Base-by-base conservation (phyloP, 2,329 filamentous ascomycete genomes). In the Amesomyces nigricolor region DNA sequence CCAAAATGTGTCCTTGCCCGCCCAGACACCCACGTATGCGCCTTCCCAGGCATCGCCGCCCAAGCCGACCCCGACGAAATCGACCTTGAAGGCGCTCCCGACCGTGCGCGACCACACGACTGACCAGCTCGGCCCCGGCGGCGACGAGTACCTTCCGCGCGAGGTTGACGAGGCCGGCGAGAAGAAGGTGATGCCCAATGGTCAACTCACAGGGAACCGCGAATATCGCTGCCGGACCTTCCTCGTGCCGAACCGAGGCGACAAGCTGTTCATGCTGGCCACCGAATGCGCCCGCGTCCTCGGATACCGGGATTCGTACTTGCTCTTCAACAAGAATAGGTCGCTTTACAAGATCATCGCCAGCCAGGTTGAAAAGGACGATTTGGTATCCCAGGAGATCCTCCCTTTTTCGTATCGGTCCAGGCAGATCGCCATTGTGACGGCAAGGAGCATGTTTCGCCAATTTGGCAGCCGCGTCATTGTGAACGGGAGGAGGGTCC, bases 291-390 rank as follows among this genome's bases (percentile, higher is more conserved):
- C 94, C 22, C 85, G 94, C 62, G 91, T 96, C 4, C 78, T 97
- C 19, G 89, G 91, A 46, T 99, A 99, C 70, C 83, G 94, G 58
- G 94, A 99, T 71, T 96, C 91, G n/a, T 99, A 99, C 70, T 78
- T 99, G 37, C 77, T 99, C 14, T 99, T 99, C 77, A 97, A 97
- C 80, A 96, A 97, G 75, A 97, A 99, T 71, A 81, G 92, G 62
- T 97, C 94, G 2, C 77, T 99, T 8, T 95, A 83, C 78, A 99
- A 99, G 74, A 99, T 99, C 67, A 99, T 99, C 65, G 92, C 92
- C 55, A 95, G 88, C 59, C 92, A 97, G 70, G 78, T 87, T 29
- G 94, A 99, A 70, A 99, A 99, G 77, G 94, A 99, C 70, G 91
- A 97, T 66, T 78, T 99, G 14, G 96, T 99, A 47, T 80, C 86